Conservation (phyloP, 805 yeast genomes). For the Suhomyces faveliae region DNA sequence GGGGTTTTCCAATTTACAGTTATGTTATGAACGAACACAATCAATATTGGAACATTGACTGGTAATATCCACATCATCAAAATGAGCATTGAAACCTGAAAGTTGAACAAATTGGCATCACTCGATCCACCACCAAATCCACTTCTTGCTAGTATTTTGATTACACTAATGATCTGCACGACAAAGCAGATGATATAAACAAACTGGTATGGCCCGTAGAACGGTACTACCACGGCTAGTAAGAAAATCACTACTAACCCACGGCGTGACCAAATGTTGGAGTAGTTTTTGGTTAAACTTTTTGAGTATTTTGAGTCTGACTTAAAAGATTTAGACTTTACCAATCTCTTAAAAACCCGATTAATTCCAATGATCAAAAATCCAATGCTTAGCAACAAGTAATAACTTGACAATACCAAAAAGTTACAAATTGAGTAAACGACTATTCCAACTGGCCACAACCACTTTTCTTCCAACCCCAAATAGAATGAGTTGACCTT, state of each 20-base stretch:
- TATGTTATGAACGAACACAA: constrained; percentile 81
- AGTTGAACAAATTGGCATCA: constrained; percentile 47
- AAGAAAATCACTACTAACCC: constrained; percentile 36
- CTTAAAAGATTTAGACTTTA: not conserved
- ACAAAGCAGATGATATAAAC: constrained; percentile 61
- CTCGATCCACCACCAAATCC: not conserved
- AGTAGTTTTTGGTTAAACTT: not conserved
- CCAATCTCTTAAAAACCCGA: not conserved
- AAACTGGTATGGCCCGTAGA: constrained; percentile 79
- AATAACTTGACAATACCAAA: constrained; percentile 39
- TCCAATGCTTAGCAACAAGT: constrained; percentile 15
- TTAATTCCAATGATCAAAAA: not conserved
- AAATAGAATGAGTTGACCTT: constrained; percentile 58
- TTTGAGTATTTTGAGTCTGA: not conserved
- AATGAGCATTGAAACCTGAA: constrained; percentile 59
- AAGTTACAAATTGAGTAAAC: constrained; percentile 48
- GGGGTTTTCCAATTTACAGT: constrained; percentile 79
- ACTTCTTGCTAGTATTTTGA: constrained; percentile 26
- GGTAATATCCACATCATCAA: constrained; percentile 79
- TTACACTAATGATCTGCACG: constrained; percentile 55
- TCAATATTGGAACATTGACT: constrained; percentile 69
- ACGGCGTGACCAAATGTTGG: constrained; percentile 7
- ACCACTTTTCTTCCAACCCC: constrained; percentile 58
- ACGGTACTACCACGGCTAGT: constrained; percentile 44
- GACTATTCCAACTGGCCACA: constrained; percentile 60